Base-by-base conservation (phyloP, 208 protist genomes). In the Crithidia sp. region DNA sequence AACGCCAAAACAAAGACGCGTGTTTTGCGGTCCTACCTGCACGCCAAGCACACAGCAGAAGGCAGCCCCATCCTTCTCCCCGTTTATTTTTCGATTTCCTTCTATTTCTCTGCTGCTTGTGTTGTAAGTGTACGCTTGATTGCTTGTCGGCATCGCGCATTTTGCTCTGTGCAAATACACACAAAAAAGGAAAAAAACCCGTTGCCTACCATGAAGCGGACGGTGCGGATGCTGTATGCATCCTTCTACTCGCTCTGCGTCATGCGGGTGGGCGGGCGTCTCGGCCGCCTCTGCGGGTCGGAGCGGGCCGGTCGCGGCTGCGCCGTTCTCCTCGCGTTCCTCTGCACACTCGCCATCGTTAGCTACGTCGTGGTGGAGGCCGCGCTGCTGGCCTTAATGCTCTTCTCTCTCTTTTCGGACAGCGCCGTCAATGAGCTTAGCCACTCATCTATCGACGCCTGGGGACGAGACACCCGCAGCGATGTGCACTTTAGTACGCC, bases 241-340 rank as follows among this genome's bases (percentile, higher is more conserved):
- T 73, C 67, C 8, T 10, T 73, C n/a, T 73, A 65, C 57, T n/a
- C 45, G n/a, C 50, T 43, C 57, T 65, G 43, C 57, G 57, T 73
- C 9, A 13, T 73, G 67, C 67, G 50, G 44, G 7, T 47, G 7
- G 57, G 56, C n/a, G 47, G 67, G 9, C 67, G 67, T 47, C 47
- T 73, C 3, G 67, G 67, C 2, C 47, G 47, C 3, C 44, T 65
- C 16, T 64, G 55, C 67, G 67, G 67, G 19, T 73, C 67, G 16
- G 67, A 73, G 67, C 45, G 40, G 37, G 44, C 67, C 0, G 67
- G 67, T n/a, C 57, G 56, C 7, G 57, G 44, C 37, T 73, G 67
- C 28, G 57, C 67, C 6, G 9, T 71, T 13, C 6, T 65, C 14
- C 53, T 73, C 41, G 12, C 17, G 16, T 7, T 65, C 13, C 4